These are phyloP conservation scores for Amyloporia xantha DNA, from an alignment of 768 basidiomycete genomes.

Conservation along the genomic window DNA sequence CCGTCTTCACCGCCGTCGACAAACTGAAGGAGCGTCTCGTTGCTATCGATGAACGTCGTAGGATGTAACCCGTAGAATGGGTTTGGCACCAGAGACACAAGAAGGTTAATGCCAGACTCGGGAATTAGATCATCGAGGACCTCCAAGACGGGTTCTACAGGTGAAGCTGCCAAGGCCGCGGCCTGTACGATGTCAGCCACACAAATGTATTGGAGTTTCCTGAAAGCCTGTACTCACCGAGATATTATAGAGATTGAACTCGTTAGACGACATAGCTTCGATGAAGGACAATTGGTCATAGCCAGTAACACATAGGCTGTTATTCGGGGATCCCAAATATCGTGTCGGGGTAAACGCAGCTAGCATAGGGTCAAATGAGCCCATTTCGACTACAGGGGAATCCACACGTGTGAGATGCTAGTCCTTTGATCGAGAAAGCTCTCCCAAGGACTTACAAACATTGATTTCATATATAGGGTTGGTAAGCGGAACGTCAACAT, in stretches of 20 bases:
- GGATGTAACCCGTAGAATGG: slow-evolving; percentile 47
- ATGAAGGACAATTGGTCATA: slow-evolving; percentile 74
- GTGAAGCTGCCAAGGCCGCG: slow-evolving; percentile 26
- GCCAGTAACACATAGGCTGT: slow-evolving; percentile 58
- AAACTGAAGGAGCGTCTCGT: slow-evolving; percentile 48
- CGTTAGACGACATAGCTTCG: slow-evolving; percentile 66
- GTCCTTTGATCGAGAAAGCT: background rate
- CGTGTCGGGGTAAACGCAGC: slow-evolving; percentile 63
- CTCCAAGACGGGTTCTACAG: slow-evolving; percentile 37
- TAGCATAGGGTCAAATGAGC: slow-evolving; percentile 66
- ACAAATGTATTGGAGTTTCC: background rate
- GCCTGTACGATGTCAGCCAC: background rate
- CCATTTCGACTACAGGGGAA: slow-evolving; percentile 62
- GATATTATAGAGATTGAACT: slow-evolving; percentile 49
- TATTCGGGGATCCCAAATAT: slow-evolving; percentile 58
- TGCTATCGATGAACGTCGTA: slow-evolving; percentile 46
- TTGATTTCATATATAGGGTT: slow-evolving; percentile 29
- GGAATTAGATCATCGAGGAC: slow-evolving; percentile 29
- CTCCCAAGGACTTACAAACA: slow-evolving; percentile 11
- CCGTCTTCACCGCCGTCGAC: slow-evolving; percentile 67
- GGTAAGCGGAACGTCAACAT: slow-evolving; percentile 43
- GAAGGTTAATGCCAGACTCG: slow-evolving; percentile 8
- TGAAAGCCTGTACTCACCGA: slow-evolving; percentile 11
- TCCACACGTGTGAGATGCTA: no score
- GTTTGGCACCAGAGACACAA: slow-evolving; percentile 17